Evolutionary conservation across 306 rosid genomes (phyloP).

Genomic region (Geum urbanum): DNA sequence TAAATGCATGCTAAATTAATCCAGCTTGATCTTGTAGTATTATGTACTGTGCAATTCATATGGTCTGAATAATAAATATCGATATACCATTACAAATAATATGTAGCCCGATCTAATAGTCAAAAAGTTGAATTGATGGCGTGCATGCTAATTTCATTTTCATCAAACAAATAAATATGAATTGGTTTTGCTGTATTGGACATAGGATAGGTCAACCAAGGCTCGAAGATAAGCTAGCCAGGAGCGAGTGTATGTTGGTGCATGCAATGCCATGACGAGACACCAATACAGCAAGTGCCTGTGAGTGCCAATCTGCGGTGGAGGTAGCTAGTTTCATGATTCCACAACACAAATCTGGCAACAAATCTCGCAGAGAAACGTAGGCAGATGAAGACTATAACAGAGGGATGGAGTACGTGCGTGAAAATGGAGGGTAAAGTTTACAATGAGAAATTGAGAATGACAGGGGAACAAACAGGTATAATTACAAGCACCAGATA

Average conservation of each 20-base stretch:
- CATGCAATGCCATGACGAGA: background rate
- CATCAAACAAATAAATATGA: too few relatives aligned
- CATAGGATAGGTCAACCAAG: background rate
- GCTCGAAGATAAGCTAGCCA: background rate
- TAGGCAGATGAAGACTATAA: background rate
- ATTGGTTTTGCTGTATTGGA: too few relatives aligned
- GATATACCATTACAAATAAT: too few relatives aligned
- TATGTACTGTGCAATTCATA: too few relatives aligned
- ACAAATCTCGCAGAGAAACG: background rate
- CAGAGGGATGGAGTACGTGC: background rate
- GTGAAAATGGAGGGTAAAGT: background rate
- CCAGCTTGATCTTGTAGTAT: too few relatives aligned
- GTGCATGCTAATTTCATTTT: too few relatives aligned
- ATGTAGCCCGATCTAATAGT: too few relatives aligned
- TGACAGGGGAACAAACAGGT: slow-evolving; percentile 46
- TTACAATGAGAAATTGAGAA: slow-evolving; percentile 25
- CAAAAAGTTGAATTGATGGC: too few relatives aligned
- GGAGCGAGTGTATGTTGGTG: background rate
- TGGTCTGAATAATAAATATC: too few relatives aligned
- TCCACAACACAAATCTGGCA: background rate
- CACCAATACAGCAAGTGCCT: background rate
- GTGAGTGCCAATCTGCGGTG: background rate
- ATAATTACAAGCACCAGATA: slow-evolving; percentile 46
- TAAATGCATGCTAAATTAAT: too few relatives aligned
- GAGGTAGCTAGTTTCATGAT: background rate